Percentiles rank a stretch among this genome's conserved stretches.
These are phyloP conservation scores for Suillus lakei DNA, from an alignment of 768 basidiomycete species.

Conservation along the genomic window DNA sequence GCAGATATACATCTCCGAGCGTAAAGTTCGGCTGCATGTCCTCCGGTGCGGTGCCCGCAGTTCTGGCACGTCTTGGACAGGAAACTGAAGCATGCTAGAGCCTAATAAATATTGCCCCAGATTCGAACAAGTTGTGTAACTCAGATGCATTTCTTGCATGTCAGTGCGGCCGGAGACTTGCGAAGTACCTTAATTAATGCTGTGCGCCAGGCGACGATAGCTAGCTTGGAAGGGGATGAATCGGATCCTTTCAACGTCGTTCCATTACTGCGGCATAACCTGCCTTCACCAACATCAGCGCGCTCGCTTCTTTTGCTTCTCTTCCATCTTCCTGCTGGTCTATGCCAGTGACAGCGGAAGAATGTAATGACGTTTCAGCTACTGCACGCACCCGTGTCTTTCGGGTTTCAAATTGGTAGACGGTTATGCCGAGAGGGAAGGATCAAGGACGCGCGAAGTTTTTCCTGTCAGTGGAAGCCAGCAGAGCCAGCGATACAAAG, in stretches of 20 bases:
- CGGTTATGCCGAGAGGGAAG: not conserved
- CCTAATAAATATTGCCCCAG: conserved; percentile 80
- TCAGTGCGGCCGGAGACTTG: conserved; percentile 59
- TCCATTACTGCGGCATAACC: not conserved
- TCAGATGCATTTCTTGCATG: conserved; percentile 74
- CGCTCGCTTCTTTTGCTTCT: not conserved
- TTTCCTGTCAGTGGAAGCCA: not conserved
- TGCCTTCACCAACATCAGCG: not conserved
- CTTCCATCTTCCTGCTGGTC: not conserved
- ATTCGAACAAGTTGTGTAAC: conserved; percentile 85
- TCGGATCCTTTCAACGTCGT: conserved; percentile 24
- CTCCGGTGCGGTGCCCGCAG: not conserved
- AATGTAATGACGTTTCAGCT: not conserved
- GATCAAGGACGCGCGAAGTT: not conserved
- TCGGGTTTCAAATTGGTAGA: not conserved
- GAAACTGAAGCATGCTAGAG: conserved; percentile 53
- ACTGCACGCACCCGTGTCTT: not conserved
- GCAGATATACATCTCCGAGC: conserved; percentile 86
- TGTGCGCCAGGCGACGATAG: conserved; percentile 73
- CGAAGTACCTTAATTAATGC: conserved; percentile 72
- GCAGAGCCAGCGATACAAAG: too few species aligned
- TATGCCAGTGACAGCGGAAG: not conserved
- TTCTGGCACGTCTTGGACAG: not conserved
- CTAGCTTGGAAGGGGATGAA: conserved; percentile 72
- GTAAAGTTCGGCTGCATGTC: conserved; percentile 83